Evolutionary conservation across 371 early-diverging fungal species (phyloP).

Genomic region (Mortierella sp.): DNA sequence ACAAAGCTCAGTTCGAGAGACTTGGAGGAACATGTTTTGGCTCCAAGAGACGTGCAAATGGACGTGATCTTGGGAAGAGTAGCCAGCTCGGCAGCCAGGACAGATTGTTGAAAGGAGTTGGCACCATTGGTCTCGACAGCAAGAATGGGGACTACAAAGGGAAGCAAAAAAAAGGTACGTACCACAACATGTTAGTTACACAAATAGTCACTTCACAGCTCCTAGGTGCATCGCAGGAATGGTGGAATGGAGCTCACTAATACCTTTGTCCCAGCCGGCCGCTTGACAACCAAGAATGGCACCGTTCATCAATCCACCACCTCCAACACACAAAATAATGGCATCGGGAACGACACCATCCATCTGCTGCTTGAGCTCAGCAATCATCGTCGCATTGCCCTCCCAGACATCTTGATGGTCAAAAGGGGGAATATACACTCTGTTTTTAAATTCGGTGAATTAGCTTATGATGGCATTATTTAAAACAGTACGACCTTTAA

Average conservation of each 20-base stretch:
- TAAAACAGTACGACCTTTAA: too few species aligned
- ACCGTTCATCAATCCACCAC: slow-evolving; percentile 79
- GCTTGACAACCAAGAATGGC: slow-evolving; percentile 71
- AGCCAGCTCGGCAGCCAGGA: slow-evolving; percentile 68
- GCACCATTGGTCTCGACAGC: slow-evolving; percentile 82
- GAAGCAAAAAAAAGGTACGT: neutral
- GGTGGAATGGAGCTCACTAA: neutral
- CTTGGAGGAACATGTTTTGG: slow-evolving; percentile 62
- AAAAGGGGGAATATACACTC: slow-evolving; percentile 73
- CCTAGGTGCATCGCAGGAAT: too few species aligned
- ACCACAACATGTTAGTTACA: neutral
- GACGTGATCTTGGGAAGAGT: slow-evolving; percentile 65
- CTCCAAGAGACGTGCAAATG: slow-evolving; percentile 67
- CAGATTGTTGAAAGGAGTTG: slow-evolving; percentile 75
- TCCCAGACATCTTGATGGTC: slow-evolving; percentile 71
- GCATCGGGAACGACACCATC: slow-evolving; percentile 70
- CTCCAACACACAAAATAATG: slow-evolving; percentile 76
- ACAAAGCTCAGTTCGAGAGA: slow-evolving; percentile 66
- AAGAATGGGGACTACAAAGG: slow-evolving; percentile 67
- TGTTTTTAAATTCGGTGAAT: slow-evolving; percentile 12
- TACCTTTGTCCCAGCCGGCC: slow-evolving; percentile 64
- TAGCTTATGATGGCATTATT: too few species aligned
- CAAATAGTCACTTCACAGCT: neutral
- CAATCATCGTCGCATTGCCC: slow-evolving; percentile 71
- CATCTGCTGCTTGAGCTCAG: slow-evolving; percentile 74